A percentile compares a stretch with the other conserved stretches of the same genome.
These are phyloP conservation scores for Diaporthe aspalathi DNA, from an alignment of 2,329 filamentous ascomycete species.

Conservation along the genomic window DNA sequence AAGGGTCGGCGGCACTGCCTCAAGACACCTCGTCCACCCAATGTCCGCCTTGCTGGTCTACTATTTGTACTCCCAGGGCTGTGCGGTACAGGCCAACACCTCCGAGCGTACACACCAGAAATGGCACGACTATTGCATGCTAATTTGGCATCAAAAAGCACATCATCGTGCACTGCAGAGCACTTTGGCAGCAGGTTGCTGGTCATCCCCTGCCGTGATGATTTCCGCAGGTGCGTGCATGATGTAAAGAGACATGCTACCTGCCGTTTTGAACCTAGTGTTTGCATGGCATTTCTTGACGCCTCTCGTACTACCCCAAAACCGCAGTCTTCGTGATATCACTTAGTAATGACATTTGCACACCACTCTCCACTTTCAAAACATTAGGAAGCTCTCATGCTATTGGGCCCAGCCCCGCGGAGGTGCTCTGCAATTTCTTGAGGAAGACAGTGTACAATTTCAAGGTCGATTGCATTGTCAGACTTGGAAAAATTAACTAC, in stretches of 20 bases:
- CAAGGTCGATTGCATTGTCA: no score
- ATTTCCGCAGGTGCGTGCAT: neutral
- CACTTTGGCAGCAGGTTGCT: neutral
- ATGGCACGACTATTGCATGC: neutral
- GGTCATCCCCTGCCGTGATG: neutral
- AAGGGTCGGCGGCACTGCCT: neutral
- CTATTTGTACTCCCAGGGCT: neutral
- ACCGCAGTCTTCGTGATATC: neutral
- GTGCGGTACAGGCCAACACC: neutral
- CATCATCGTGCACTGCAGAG: neutral
- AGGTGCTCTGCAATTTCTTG: no score
- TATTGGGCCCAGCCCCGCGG: neutral
- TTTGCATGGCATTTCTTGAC: conserved; percentile 7
- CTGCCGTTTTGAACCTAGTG: neutral
- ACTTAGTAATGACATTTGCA: neutral
- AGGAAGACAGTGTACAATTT: no score
- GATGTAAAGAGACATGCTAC: neutral
- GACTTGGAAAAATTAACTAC: no score
- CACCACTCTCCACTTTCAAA: neutral
- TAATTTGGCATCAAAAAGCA: neutral
- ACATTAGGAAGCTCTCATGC: neutral
- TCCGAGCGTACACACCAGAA: neutral
- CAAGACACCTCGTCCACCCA: neutral
- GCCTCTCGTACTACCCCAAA: neutral
- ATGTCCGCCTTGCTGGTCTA: neutral